These are phyloP conservation scores for Cutaneotrichosporon curvatum DNA, from an alignment of 1,284 basidiomycete species.

Conservation along the genomic window DNA sequence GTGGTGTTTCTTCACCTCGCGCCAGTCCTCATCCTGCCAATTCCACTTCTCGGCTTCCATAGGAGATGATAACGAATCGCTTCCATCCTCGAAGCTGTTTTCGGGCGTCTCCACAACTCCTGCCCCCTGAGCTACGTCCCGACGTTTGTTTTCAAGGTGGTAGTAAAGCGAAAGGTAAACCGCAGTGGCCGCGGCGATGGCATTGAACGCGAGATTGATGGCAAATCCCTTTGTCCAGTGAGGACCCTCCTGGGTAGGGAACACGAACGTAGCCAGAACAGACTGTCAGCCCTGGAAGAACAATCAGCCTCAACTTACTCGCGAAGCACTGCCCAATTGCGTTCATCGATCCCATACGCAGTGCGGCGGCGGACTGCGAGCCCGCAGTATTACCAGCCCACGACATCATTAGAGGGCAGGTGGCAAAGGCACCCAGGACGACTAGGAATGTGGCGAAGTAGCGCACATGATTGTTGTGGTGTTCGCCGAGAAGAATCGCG, in stretches of 20 bases:
- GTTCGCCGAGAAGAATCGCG: constrained; percentile 29
- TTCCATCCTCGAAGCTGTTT: too few relatives aligned
- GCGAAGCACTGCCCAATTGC: constrained; percentile 10
- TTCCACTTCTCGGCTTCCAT: too few relatives aligned
- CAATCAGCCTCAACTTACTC: too few relatives aligned
- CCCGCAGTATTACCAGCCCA: constrained; percentile 21
- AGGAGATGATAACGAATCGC: too few relatives aligned
- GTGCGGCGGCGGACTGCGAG: constrained; percentile 6
- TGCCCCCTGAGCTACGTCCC: constrained; percentile 2
- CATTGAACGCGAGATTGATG: constrained; percentile 15
- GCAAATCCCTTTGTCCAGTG: constrained; percentile 20
- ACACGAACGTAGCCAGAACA: constrained; percentile 21
- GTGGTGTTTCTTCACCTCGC: neutral
- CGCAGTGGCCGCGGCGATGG: constrained; percentile 5
- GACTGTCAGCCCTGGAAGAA: neutral
- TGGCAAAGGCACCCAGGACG: constrained; percentile 28
- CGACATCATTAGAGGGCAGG: constrained; percentile 25
- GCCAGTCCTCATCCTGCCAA: too few relatives aligned
- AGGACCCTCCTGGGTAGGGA: constrained; percentile 17
- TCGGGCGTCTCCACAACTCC: too few relatives aligned
- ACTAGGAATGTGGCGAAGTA: constrained; percentile 40
- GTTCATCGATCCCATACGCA: constrained; percentile 8
- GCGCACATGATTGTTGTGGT: constrained; percentile 19
- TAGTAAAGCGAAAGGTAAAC: constrained; percentile 10
- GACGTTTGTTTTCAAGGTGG: constrained; percentile 3